phyloP scores from a whole-genome alignment of 345 rosid species.

The Hevea brasiliensis region DNA sequence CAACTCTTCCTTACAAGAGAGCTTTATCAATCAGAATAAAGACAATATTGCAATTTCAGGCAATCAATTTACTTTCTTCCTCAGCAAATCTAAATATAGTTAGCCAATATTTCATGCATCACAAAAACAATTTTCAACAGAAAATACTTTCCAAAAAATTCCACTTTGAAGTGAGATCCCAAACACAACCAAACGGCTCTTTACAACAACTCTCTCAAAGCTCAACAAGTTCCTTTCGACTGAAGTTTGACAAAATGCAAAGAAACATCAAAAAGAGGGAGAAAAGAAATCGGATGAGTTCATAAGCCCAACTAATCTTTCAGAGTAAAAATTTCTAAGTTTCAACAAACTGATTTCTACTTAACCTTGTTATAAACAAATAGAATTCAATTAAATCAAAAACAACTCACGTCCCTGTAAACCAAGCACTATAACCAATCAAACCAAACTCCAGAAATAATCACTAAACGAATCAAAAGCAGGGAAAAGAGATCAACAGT shows the following conservation, averaged over 20 bases:
- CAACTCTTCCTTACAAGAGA: neutral
- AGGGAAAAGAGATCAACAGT: neutral
- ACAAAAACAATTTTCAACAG: too few relatives aligned
- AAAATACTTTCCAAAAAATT: neutral
- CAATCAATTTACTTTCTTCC: neutral
- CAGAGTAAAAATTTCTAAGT: neutral
- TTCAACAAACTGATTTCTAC: neutral
- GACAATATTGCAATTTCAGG: neutral
- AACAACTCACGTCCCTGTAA: neutral
- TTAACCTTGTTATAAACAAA: neutral
- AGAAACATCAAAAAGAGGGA: neutral
- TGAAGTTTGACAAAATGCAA: neutral
- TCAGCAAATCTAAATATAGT: neutral
- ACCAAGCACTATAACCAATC: neutral
- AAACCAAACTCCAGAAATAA: too few relatives aligned
- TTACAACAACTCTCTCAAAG: neutral
- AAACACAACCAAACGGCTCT: neutral
- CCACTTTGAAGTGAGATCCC: neutral
- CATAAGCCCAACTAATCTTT: neutral
- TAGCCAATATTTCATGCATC: neutral
- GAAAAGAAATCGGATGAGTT: neutral
- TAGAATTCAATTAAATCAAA: neutral
- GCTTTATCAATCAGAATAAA: neutral
- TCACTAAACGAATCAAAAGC: neutral
- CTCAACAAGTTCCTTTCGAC: neutral